Evolutionary conservation across 129 eudicot species (phyloP).

Genomic region (Kitagawia praeruptora): DNA sequence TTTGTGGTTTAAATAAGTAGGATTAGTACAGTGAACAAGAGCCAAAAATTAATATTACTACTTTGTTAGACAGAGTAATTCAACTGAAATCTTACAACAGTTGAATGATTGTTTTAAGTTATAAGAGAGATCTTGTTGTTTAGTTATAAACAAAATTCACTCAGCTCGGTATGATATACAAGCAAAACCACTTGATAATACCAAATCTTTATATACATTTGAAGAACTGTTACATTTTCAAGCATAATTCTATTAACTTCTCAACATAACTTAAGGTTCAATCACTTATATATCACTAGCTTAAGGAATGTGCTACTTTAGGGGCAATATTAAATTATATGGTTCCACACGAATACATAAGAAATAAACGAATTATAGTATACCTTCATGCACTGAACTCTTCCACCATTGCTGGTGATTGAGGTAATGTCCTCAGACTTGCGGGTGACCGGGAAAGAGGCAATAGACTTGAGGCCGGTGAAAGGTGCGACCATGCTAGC

Average conservation of each 20-base stretch:
- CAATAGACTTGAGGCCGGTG: conserved; percentile 49
- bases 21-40: not conserved
- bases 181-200: not conserved
- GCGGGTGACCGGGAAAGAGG: conserved; percentile 45
- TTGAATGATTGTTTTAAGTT: no score
- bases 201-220: not conserved
- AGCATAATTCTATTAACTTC: no score
- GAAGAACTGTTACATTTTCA: no score
- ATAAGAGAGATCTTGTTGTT: not conserved
- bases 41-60: not conserved
- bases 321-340: not conserved
- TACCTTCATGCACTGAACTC: conserved; percentile 76
- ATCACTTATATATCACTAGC: not conserved
- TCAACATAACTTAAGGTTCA: no score
- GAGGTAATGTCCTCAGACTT: conserved; percentile 43
- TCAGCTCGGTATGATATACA: not conserved
- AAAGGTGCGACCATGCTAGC: conserved; percentile 57
- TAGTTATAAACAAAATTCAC: not conserved
- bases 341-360: not conserved
- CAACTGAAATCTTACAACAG: not conserved
- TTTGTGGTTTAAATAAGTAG: not conserved
- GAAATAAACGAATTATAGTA: not conserved
- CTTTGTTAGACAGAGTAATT: not conserved
- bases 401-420: conserved; percentile 47
- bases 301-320: not conserved